phyloP scores from a whole-genome alignment of 169 alveolate genomes.

The Cryptosporidium ubiquitum region DNA sequence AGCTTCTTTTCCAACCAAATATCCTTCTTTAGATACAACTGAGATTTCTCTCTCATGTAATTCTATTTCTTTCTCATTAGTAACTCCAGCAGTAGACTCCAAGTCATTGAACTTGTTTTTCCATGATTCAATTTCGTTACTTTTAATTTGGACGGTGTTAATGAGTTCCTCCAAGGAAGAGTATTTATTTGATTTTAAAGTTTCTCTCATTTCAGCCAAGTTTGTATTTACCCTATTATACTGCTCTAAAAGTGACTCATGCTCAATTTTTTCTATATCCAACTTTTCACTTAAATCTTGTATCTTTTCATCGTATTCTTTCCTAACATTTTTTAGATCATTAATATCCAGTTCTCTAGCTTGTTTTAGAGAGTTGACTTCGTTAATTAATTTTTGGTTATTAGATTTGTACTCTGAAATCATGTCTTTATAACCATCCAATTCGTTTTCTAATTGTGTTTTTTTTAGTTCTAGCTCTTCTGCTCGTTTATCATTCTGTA shows the following conservation, averaged over 20 bases:
- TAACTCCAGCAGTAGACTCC: conserved; percentile 17
- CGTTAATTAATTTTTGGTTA: conserved; percentile 20
- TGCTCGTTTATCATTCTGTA: background rate
- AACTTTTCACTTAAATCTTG: conserved; percentile 53
- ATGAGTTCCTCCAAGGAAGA: conserved; percentile 38
- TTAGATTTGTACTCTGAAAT: conserved; percentile 22
- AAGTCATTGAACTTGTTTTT: background rate
- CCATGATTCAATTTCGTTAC: conserved; percentile 19
- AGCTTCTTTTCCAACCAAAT: conserved; percentile 5
- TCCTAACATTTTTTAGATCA: background rate
- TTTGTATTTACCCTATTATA: background rate
- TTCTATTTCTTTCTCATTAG: conserved; percentile 32
- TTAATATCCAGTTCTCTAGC: background rate
- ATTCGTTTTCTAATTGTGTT: conserved; percentile 12
- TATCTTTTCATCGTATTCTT: conserved; percentile 25
- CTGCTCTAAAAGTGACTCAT: conserved; percentile 34
- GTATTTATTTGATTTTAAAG: background rate
- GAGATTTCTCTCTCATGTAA: conserved; percentile 21
- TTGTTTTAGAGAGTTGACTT: conserved; percentile 8
- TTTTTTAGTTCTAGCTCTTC: conserved; percentile 23
- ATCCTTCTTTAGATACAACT: conserved; percentile 24
- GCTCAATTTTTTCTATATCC: conserved; percentile 32
- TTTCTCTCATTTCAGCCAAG: background rate
- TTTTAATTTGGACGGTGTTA: background rate
- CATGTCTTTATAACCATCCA: conserved; percentile 22